phyloP scores from a whole-genome alignment of 108 stramenopile species.

The Fragilaria crotonensis region DNA sequence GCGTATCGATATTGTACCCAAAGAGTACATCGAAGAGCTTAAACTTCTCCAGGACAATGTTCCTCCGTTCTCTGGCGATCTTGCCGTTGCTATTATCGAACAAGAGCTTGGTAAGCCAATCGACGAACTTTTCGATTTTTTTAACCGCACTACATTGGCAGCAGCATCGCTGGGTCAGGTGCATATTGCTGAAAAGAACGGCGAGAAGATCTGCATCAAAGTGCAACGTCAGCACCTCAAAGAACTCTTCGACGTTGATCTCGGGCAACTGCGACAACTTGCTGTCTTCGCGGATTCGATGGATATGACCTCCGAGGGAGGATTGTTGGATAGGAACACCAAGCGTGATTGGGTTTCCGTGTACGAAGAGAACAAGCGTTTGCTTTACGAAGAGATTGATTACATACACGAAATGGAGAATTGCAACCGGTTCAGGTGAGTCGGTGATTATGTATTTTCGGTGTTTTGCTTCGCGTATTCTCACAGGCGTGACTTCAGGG shows the following conservation, averaged over 20 bases:
- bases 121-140: conserved; percentile 74
- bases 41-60: conserved; percentile 92
- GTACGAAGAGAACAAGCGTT: conserved; percentile 83
- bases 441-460: not conserved
- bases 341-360: conserved; percentile 90
- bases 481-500: conserved; percentile 19
- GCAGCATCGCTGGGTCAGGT: conserved; percentile 96
- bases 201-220: conserved; percentile 83
- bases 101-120: conserved; percentile 86
- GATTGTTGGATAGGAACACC: conserved; percentile 77
- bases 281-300: conserved; percentile 92
- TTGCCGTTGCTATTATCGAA: conserved; percentile 83
- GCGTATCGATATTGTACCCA: conserved; percentile 91
- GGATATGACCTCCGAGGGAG: conserved; percentile 90
- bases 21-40: conserved; percentile 92
- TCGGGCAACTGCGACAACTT: conserved; percentile 81
- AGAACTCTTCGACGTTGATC: conserved; percentile 92
- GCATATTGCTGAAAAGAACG: conserved; percentile 84
- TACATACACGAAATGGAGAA: conserved; percentile 85
- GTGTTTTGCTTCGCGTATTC: conserved; percentile 4
- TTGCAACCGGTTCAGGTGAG: conserved; percentile 72
- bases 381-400: conserved; percentile 97
- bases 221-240: conserved; percentile 88
- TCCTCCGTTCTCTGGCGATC: conserved; percentile 89
- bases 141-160: conserved; percentile 69